Evolutionary conservation across 495 filamentous ascomycete genomes (phyloP).

Genomic region (Aspergillus campestris): DNA sequence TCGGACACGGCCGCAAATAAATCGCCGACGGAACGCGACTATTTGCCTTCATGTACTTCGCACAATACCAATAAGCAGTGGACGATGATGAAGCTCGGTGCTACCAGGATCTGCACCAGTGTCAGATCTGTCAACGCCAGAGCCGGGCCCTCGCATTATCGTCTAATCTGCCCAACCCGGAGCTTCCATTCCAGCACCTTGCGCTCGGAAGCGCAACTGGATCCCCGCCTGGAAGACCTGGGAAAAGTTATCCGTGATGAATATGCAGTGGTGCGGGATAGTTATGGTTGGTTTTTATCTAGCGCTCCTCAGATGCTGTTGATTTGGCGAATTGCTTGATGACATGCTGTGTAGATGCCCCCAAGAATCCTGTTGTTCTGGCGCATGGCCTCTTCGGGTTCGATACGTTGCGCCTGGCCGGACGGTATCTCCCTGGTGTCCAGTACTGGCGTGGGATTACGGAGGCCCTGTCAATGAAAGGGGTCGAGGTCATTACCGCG

Average conservation of each 20-base stretch:
- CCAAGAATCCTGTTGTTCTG: conserved; percentile 68
- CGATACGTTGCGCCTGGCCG: conserved; percentile 67
- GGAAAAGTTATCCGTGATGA: conserved; percentile 69
- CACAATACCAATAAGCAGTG: too few relatives aligned
- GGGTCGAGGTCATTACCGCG: conserved; percentile 71
- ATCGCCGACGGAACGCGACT: not conserved
- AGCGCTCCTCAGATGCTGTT: not conserved
- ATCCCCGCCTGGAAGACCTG: conserved; percentile 53
- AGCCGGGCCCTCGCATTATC: too few relatives aligned
- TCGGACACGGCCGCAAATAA: not conserved
- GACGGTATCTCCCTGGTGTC: conserved; percentile 62
- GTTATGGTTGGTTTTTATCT: conserved; percentile 49
- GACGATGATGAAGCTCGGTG: too few relatives aligned
- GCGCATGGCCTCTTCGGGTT: conserved; percentile 92
- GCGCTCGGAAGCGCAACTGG: conserved; percentile 13
- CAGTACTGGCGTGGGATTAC: conserved; percentile 90
- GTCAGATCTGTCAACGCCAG: too few relatives aligned
- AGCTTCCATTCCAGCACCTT: not conserved
- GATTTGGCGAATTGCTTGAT: not conserved
- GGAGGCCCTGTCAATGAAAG: conserved; percentile 63
- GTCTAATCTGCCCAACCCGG: not conserved
- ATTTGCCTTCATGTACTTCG: too few relatives aligned
- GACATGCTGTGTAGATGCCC: conserved; percentile 34
- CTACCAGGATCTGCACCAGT: too few relatives aligned
- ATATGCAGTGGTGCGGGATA: conserved; percentile 60